Evolutionary conservation across 192 early-diverging fungal species (phyloP), one percentile per base, ranked within the genome.

Genomic region (Backusella psychrophila): DNA sequence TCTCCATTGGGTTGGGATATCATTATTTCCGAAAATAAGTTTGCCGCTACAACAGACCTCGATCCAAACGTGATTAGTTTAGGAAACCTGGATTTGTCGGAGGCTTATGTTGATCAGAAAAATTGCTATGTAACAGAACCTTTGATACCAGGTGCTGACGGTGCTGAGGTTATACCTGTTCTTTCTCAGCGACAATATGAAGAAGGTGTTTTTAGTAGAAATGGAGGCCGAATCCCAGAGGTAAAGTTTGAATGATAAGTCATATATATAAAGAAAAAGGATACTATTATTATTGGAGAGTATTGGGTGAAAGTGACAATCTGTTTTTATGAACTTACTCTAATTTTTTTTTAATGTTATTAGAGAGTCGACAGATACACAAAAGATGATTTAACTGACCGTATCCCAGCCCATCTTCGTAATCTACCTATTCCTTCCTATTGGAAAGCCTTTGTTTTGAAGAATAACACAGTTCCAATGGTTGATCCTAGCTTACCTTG

Each of bases 31-130:
- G 34, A 74, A 17, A 78, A 78, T 15, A 74, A 78, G 26, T 78
- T 78, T 46, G 77, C 17, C 23, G 29, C 77, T 53, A 35, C 77
- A 21, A n/a, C 12, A 11, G 72, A 33, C 8, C 4, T 78, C 3
- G 77, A 78, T 74, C 77, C 77, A 42, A 74, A 78, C 17, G 72
- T 78, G 7, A 78, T 78, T 38, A 78, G 72, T 42, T 56, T 78
- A 21, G 77, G 77, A 41, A 78, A 78, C 49, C 8, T 78, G 42
- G 52, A 73, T 74, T 35, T 41, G 7, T 33, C 26, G 4, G 66
- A 73, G 41, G 66, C 67, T 19, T 31, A 6, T 36, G 59, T 78
- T 19, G 72, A 74, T 41, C 39, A 35, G 1, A 73, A 29, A 19
- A 78, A 78, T 29, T 78, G 77, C 36, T 78, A 78, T 56, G 77